Conservation (phyloP, 345 rosid species). For the Melaleuca alternifolia region DNA sequence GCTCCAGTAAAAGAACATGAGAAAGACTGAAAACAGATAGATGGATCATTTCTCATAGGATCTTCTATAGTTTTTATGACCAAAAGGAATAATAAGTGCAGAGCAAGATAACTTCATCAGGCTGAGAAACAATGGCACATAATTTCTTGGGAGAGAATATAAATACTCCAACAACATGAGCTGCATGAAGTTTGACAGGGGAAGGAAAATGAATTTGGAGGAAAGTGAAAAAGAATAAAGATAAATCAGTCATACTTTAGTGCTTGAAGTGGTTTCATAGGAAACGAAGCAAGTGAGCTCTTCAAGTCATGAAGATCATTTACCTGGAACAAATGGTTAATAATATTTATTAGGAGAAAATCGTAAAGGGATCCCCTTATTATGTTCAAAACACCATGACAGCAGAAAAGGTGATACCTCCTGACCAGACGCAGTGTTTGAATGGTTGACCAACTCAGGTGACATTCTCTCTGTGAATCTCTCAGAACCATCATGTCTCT, state of each 20-base stretch:
- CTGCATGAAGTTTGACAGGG: not conserved
- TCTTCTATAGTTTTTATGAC: not conserved
- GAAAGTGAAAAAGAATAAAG: not conserved
- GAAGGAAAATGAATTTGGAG: not conserved
- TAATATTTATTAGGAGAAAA: not conserved
- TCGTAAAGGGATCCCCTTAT: not conserved
- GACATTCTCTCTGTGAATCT: constrained; percentile 20
- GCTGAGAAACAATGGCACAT: not conserved
- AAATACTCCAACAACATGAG: not conserved
- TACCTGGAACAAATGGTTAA: not conserved
- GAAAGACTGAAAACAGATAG: not conserved
- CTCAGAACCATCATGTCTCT: constrained; percentile 16
- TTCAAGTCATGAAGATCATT: constrained; percentile 41
- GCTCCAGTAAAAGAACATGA: not conserved
- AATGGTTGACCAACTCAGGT: constrained; percentile 31
- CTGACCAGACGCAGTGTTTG: constrained; percentile 40
- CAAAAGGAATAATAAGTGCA: not conserved
- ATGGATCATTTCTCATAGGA: not conserved
- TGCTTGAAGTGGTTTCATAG: constrained; percentile 75
- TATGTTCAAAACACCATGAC: not conserved
- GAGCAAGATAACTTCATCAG: not conserved
- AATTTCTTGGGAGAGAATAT: not conserved
- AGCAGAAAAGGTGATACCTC: constrained; percentile 28
- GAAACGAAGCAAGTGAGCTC: constrained; percentile 71
- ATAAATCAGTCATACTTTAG: not conserved